Percentiles rank a stretch among this genome's conserved stretches.
Conservation (phyloP, 176 grass and related monocot species). For the Juncus effusus region DNA sequence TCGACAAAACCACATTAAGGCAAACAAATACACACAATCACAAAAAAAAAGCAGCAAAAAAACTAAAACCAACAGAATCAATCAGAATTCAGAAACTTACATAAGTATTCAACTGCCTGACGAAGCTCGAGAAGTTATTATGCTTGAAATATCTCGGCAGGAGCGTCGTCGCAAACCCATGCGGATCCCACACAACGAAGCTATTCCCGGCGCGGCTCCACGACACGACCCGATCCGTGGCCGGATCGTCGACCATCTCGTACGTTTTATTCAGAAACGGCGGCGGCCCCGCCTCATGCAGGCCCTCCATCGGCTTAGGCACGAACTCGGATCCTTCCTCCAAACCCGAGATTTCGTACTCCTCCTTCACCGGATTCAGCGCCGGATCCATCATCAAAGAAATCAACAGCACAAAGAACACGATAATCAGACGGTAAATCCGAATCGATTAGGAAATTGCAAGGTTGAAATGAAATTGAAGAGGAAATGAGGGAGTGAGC, state of each 20-base stretch:
- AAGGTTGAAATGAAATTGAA: neutral
- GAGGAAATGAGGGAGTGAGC: neutral
- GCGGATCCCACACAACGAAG: constrained; percentile 90
- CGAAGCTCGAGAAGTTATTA: constrained; percentile 99
- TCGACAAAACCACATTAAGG: too few species aligned
- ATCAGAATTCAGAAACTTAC: constrained; percentile 26
- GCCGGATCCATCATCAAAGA: constrained; percentile 40
- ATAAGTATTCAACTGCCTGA: constrained; percentile 75
- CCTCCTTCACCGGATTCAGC: constrained; percentile 61
- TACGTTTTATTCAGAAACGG: constrained; percentile 92
- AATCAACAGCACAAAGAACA: neutral
- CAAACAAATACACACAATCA: too few species aligned
- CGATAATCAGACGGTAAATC: neutral
- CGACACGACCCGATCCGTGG: constrained; percentile 50
- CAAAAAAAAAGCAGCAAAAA: too few species aligned
- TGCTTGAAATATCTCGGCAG: constrained; percentile 93
- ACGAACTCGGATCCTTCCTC: constrained; percentile 26
- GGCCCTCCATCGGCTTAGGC: constrained; percentile 67
- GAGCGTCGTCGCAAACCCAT: constrained; percentile 56
- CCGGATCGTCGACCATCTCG: constrained; percentile 64
- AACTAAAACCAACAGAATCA: neutral
- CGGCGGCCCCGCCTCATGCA: constrained; percentile 73
- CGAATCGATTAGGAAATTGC: neutral
- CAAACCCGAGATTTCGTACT: constrained; percentile 19
- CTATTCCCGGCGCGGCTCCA: constrained; percentile 72